These are phyloP conservation scores for Pythium vanterpoolii DNA, from an alignment of 352 stramenopile genomes.

Conservation along the genomic window DNA sequence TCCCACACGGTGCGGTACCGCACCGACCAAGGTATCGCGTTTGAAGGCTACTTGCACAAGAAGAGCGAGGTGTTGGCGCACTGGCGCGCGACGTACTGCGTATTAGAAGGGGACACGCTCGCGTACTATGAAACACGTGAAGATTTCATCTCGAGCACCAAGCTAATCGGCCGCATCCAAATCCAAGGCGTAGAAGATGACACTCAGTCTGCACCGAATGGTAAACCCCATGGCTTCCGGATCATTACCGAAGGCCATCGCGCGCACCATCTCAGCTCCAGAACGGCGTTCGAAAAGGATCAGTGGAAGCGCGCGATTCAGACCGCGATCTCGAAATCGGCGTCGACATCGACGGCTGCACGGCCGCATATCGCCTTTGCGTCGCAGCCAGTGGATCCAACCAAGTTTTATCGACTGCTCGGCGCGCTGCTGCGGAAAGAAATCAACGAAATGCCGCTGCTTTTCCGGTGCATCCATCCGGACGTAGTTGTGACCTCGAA, in stretches of 20 bases:
- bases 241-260: conserved; percentile 66
- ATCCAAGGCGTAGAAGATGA: conserved; percentile 69
- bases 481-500: conserved; percentile 78
- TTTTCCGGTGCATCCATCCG: conserved; percentile 79
- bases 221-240: conserved; percentile 67
- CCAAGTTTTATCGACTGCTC: conserved; percentile 74
- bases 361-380: conserved; percentile 59
- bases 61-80: conserved; percentile 71
- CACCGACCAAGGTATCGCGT: conserved; percentile 61
- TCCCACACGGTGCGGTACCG: conserved; percentile 72
- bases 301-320: conserved; percentile 80
- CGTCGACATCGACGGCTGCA: background rate
- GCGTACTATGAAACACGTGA: conserved; percentile 79
- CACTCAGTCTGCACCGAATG: conserved; percentile 21
- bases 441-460: conserved; percentile 63
- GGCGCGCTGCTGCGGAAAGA: conserved; percentile 63
- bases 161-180: conserved; percentile 73
- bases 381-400: conserved; percentile 62
- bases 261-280: conserved; percentile 65
- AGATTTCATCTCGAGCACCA: conserved; percentile 79
- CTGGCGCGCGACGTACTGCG: conserved; percentile 77
- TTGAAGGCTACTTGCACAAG: conserved; percentile 83
- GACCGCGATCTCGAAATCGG: conserved; percentile 52
- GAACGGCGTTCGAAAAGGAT: conserved; percentile 76
- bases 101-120: conserved; percentile 73